Evolutionary conservation across 2,329 filamentous ascomycete genomes (phyloP).

Genomic region (Calonectria ilicicola): DNA sequence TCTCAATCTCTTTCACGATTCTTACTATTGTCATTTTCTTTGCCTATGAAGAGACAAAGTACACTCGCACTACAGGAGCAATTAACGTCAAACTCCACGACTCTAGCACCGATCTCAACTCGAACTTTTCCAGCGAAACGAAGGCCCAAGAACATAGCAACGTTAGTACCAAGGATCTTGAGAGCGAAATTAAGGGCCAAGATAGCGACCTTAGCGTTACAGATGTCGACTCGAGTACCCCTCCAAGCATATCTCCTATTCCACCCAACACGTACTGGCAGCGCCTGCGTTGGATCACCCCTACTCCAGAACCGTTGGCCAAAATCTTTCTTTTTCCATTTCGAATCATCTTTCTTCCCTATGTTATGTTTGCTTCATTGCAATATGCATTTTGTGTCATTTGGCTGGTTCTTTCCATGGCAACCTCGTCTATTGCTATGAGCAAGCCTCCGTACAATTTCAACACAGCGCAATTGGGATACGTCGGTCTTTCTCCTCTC

Average conservation of each 20-base stretch:
- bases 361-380: slow-evolving; percentile 49
- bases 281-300: neutral
- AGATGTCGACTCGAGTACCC: neutral
- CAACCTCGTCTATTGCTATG: slow-evolving; percentile 47
- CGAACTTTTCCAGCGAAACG: too few species aligned
- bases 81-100: neutral
- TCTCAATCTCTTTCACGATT: neutral
- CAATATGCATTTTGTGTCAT: slow-evolving; percentile 50
- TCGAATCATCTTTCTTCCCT: neutral
- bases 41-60: neutral
- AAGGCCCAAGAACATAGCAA: neutral
- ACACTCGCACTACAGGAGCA: neutral
- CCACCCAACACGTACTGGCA: neutral
- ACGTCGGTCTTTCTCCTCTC: slow-evolving; percentile 40
- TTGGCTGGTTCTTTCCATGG: slow-evolving; percentile 49
- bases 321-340: neutral
- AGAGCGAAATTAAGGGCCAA: too few species aligned
- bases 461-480: slow-evolving; percentile 33
- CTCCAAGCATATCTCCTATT: neutral
- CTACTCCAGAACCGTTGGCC: neutral
- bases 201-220: too few species aligned
- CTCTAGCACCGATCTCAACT: neutral
- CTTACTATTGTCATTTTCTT: neutral
- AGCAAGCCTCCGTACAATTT: slow-evolving; percentile 46
- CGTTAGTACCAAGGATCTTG: too few species aligned